Evolutionary conservation across 2,329 filamentous ascomycete genomes (phyloP), one percentile per base, ranked within the genome.

Genomic region (Talaromyces sp.): DNA sequence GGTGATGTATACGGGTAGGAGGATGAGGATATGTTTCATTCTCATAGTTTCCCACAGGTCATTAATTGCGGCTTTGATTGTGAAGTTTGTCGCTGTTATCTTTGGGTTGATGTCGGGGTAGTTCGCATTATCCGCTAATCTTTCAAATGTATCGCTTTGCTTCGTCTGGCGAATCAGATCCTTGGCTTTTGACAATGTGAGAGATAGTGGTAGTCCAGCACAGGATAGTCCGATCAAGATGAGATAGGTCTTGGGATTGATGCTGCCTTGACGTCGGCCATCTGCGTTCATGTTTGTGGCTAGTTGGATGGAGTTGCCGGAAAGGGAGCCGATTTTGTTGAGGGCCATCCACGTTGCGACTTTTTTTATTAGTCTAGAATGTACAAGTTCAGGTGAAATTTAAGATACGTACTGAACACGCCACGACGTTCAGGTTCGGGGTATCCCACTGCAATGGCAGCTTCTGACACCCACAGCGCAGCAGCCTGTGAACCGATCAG

Each of bases 291-390:
- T 75, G 54, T 84, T 85, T 10, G 84, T 74, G 0, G 78, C 81
- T 0, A 84, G 76, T 58, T 83, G 79, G 43, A 84, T 82, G 0
- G 82, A 81, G 0, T 79, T 77, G 3, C 82, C 82, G 61, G 85
- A 81, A 37, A 85, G 77, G 65, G 84, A 82, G 1, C 83, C 83
- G 1, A 84, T 76, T 66, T 84, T 82, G 31, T 82, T 79, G 3
- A 84, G 77, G 5, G 37, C n/a, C 43, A 47, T 47, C 43, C 43
- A 47, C 7, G 43, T 47, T 47, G 43, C 43, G 19, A 47, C 43
- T 47, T 19, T 47, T 22, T 22, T 22, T 13, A 10, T 47, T 25
- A 47, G 2, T 13, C 3, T 47, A 45, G 1, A 9, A 43, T 43
- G 17, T 43, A 43, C 6, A n/a, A 9, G 41, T 43, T 43, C 9